Percentiles rank a stretch among this genome's conserved stretches.
Conservation (phyloP, 2,329 filamentous ascomycete genomes). For the Orbilia ellipsospora region DNA sequence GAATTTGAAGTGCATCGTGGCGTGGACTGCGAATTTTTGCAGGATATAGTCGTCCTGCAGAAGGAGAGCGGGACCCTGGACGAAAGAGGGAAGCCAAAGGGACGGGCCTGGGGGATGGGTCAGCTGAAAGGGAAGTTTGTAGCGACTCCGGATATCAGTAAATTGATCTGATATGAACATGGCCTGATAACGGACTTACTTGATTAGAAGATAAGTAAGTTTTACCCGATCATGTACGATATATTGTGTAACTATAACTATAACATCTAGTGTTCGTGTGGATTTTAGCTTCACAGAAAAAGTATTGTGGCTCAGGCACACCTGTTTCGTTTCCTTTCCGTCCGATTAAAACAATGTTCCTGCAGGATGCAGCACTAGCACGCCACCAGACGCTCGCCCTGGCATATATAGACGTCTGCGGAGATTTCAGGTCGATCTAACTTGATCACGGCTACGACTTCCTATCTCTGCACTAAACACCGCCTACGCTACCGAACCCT, state of each 20-base stretch:
- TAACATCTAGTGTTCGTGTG: not conserved
- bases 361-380: conserved; percentile 7
- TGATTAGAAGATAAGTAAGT: not conserved
- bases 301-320: no score
- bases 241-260: conserved; percentile 23
- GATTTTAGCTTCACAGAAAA: no score
- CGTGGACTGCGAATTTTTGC: conserved; percentile 69
- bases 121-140: conserved; percentile 74
- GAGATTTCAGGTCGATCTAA: no score
- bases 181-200: not conserved
- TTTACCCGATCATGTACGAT: conserved; percentile 35
- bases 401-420: not conserved
- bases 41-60: conserved; percentile 68
- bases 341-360: not conserved
- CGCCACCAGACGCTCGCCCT: conserved; percentile 1
- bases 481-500: not conserved
- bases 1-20: conserved; percentile 70
- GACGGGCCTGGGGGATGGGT: conserved; percentile 67
- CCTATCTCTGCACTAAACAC: not conserved
- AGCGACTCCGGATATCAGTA: conserved; percentile 67
- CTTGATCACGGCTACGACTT: no score
- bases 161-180: conserved; percentile 33
- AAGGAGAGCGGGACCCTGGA: conserved; percentile 56
- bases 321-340: not conserved
- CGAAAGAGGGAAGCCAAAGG: conserved; percentile 57